Base-by-base conservation (phyloP, 148 eudicot species). In the Silene conica region DNA sequence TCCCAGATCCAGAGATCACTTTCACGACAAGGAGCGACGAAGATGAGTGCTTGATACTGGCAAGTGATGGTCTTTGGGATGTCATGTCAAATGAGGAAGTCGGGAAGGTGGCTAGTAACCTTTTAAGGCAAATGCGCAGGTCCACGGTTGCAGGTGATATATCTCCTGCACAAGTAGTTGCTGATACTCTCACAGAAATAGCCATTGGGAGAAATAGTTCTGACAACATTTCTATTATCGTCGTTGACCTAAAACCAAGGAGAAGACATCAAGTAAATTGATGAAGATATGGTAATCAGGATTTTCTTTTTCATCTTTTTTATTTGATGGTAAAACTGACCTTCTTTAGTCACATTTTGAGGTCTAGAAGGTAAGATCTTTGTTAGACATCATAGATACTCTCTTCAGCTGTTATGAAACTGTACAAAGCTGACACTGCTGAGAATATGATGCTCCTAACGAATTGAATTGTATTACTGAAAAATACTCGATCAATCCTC, bases 61-160 rank as follows among this genome's bases (percentile, higher is more conserved):
- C 97, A 20, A 92, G 97, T 74, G 94, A 92, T 58, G 97, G 97
- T 6, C 87, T 92, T 43, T 90, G 97, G 97, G 97, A 92, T 65
- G 97, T 92, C 38, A 87, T 92, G 87, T 77, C 90, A 11, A 92
- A 86, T 78, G 92, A 85, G 10, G 87, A 90, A 69, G 97, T 82
- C 0, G 90, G 97, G 9, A 85, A 89, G 67, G 79, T 88, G 46
- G 89, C 90, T 26, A 86, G 92, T 31, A 88, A 88, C 58, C 78
- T 90, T 65, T 69, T 90, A n/a, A 83, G 89, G 79, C 66, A 85
- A 58, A 63, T 82, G 71, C 86, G 87, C 15, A 83, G 88, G 79
- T 75, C 79, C 50, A 63, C 70, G 73, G 79, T 64, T 10, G 87
- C 74, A 22, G 82, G 84, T 66, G 89, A 82, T 65, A 50, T 65